Evolutionary conservation across 1,139 yeast genomes (phyloP), one percentile per base, ranked within the genome.

Genomic region (Magnusiomyces suaveolens): DNA sequence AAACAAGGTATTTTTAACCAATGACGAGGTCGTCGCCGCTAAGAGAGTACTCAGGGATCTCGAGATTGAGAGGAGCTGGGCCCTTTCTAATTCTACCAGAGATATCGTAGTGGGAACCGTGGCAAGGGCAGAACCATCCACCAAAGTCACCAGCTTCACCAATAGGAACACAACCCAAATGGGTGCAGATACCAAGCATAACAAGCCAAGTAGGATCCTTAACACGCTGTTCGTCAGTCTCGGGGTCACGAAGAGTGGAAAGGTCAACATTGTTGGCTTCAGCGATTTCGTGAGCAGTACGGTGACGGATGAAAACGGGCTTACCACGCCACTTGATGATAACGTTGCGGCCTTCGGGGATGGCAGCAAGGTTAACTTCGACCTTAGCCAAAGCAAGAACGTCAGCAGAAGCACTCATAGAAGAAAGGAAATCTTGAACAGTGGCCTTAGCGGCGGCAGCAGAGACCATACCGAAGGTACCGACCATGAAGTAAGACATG

Each of bases 51-150:
- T 81, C 79, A 67, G 99, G 99, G 66, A 94, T 81, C 79, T 92
- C 98, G 79, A 94, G 82, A 81, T 92, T 92, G 75, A 89, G 82
- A 71, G 99, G 99, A 72, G 99, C 99, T 68, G 99, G 99, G 66
- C 99, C 99, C 79, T 84, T 92, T 84, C 99, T 88, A 73, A 94
- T 92, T 84, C 99, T 92, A 74, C 99, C 99, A 62, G 97, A 73
- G 77, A 94, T 94, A 78, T 94, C 98, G 77, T 94, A 94, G 76
- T 94, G 98, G 72, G 98, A 92, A 82, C 98, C 99, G 80, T 94
- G 99, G 79, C 98, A 94, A 63, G 99, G 99, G 77, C 99, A 94
- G 92, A 94, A 94, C 98, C 98, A 94, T 71, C 98, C 98, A 73
- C 97, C 97, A 68, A 82, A 94, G 75, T 94, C 99, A 77, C 99